Conservation (phyloP, 2,329 filamentous ascomycete genomes). For the Penicillium sp. region DNA sequence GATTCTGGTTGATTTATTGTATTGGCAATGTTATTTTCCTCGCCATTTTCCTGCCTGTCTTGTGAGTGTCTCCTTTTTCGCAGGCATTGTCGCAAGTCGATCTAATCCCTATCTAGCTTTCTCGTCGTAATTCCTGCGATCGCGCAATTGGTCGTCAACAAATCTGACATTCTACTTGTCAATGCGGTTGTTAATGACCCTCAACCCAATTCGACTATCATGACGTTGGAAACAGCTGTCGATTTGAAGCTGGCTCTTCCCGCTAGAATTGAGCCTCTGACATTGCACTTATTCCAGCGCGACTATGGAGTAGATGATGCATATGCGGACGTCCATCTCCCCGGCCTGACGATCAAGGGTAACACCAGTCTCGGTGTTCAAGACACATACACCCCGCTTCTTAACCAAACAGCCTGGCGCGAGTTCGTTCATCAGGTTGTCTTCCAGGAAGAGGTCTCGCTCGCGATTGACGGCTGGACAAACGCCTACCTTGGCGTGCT, state of each 20-base stretch:
- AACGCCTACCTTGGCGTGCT: conserved; percentile 24
- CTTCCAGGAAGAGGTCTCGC: neutral
- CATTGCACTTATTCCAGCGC: conserved; percentile 21
- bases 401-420: conserved; percentile 21
- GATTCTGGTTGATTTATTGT: conserved; percentile 52
- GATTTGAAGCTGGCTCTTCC: conserved; percentile 23
- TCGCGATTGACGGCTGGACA: conserved; percentile 6
- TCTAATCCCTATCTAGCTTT: conserved; percentile 41
- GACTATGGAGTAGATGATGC: conserved; percentile 17
- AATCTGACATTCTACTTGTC: conserved; percentile 46
- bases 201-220: conserved; percentile 22
- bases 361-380: conserved; percentile 22
- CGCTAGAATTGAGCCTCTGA: conserved; percentile 23
- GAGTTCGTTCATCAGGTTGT: conserved; percentile 19
- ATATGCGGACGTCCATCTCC: conserved; percentile 22
- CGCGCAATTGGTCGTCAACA: conserved; percentile 50
- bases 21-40: conserved; percentile 48
- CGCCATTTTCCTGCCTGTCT: conserved; percentile 51
- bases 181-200: conserved; percentile 23
- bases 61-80: conserved; percentile 42
- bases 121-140: conserved; percentile 53
- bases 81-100: neutral
- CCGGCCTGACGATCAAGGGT: conserved; percentile 26
- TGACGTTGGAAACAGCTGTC: conserved; percentile 26
- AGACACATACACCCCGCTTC: conserved; percentile 14